Percentiles rank a stretch among this genome's conserved stretches.
Conservation (phyloP, 345 rosid species). For the Heritiera littoralis region DNA sequence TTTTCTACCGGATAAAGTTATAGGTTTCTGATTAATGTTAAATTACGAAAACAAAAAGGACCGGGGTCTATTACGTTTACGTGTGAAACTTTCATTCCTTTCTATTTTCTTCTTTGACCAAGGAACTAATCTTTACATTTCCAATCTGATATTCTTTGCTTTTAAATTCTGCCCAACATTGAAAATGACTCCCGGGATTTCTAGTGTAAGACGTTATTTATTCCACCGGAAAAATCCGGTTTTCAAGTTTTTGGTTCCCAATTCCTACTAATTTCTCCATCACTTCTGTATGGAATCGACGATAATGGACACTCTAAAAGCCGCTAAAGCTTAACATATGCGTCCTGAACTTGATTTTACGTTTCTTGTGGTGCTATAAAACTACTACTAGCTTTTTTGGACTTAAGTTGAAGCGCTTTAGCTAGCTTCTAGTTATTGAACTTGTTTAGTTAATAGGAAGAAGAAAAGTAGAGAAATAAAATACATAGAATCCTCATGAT, state of each 20-base stretch:
- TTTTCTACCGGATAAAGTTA: background rate
- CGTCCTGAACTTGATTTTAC: background rate
- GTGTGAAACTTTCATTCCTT: conserved; percentile 7
- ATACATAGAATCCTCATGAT: conserved; percentile 1
- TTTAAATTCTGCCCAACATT: conserved; percentile 21
- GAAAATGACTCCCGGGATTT: conserved; percentile 28
- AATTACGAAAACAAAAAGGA: background rate
- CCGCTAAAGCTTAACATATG: background rate
- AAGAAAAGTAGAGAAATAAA: background rate
- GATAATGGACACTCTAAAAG: background rate
- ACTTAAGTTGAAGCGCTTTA: background rate
- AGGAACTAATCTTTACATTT: conserved; percentile 9
- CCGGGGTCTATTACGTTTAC: background rate
- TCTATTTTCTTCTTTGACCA: conserved; percentile 14
- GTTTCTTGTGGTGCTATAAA: background rate
- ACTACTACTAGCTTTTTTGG: background rate
- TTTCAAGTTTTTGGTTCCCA: background rate
- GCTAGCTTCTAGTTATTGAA: background rate
- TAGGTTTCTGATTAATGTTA: background rate
- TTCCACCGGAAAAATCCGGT: background rate
- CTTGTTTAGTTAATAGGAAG: conserved; percentile 1
- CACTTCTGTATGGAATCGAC: background rate
- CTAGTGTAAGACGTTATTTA: background rate
- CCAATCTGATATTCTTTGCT: background rate
- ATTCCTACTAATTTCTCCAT: background rate